Evolutionary conservation across 208 protist species (phyloP).

Genomic region (Leishmania guyanensis): DNA sequence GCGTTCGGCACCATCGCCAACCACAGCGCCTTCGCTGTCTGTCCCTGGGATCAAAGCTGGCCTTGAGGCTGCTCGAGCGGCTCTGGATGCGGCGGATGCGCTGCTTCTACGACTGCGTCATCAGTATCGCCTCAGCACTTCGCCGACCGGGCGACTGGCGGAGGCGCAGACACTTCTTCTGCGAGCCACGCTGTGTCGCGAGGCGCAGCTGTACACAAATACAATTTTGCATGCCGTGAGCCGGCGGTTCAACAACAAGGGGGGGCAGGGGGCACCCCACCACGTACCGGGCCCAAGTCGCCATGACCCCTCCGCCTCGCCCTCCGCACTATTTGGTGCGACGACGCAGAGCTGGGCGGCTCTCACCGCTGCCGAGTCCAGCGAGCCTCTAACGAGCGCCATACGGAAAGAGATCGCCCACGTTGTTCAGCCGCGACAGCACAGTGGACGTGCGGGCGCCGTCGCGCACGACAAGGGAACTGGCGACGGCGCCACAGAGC

Average conservation of each 20-base stretch:
- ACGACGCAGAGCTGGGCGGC: conserved; percentile 10
- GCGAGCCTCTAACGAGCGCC: neutral
- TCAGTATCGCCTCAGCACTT: conserved; percentile 21
- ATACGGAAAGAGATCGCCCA: neutral
- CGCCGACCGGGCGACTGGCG: conserved; percentile 8
- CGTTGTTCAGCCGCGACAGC: neutral
- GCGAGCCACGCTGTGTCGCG: conserved; percentile 19
- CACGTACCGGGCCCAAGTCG: neutral
- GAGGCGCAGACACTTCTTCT: conserved; percentile 26
- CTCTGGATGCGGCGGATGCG: conserved; percentile 13
- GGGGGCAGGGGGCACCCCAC: neutral
- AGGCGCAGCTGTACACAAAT: conserved; percentile 19
- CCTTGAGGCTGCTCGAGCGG: conserved; percentile 18
- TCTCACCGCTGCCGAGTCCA: neutral
- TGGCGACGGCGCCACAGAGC: neutral
- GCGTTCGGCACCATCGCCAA: neutral
- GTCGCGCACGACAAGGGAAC: neutral
- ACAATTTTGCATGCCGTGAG: neutral
- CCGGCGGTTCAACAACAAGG: neutral
- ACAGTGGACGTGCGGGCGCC: neutral
- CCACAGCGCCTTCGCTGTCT: neutral
- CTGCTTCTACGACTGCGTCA: conserved; percentile 25
- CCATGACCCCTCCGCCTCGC: neutral
- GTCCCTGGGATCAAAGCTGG: neutral
- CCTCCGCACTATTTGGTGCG: neutral